Conservation (phyloP, 306 rosid species). For the Hippophae gyantsensis region DNA sequence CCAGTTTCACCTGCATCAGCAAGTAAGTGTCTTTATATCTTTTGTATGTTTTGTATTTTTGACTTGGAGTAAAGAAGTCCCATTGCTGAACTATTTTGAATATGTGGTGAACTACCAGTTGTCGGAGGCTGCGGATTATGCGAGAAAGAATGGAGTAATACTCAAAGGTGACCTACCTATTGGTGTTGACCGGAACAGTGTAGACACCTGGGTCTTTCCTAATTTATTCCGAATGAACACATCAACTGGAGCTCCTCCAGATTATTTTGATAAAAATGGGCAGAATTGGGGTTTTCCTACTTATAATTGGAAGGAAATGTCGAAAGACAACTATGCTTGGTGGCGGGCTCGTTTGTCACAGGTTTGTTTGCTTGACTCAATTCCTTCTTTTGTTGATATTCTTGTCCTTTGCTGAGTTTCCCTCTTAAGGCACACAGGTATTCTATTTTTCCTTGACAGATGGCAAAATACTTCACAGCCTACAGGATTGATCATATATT, state of each 20-base stretch:
- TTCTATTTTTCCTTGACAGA: slow-evolving; percentile 46
- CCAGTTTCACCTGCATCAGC: slow-evolving; percentile 83
- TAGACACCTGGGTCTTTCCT: slow-evolving; percentile 95
- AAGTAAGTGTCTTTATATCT: slow-evolving; percentile 40
- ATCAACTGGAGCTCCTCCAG: slow-evolving; percentile 97
- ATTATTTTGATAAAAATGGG: slow-evolving; percentile 96
- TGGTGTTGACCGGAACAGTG: slow-evolving; percentile 92
- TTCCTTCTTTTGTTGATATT: slow-evolving; percentile 9
- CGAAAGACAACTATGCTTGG: slow-evolving; percentile 91
- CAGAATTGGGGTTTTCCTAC: slow-evolving; percentile 99
- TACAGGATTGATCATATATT: slow-evolving; percentile 91
- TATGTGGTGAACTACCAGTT: slow-evolving; percentile 38
- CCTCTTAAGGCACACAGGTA: slow-evolving; percentile 19
- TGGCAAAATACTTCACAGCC: slow-evolving; percentile 96
- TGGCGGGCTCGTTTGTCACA: slow-evolving; percentile 90
- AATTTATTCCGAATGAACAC: slow-evolving; percentile 90
- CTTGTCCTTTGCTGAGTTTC: slow-evolving; percentile 12
- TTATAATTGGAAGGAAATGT: slow-evolving; percentile 98
- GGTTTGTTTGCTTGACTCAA: slow-evolving; percentile 32
- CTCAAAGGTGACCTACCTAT: slow-evolving; percentile 98
- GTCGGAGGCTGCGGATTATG: slow-evolving; percentile 79
- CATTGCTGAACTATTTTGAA: slow-evolving; percentile 9
- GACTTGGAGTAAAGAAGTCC: too few relatives aligned
- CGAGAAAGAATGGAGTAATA: slow-evolving; percentile 75
- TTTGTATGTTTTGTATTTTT: slow-evolving; percentile 2